phyloP scores from a whole-genome alignment of 768 basidiomycete species.

The Termitomyces titanicus region DNA sequence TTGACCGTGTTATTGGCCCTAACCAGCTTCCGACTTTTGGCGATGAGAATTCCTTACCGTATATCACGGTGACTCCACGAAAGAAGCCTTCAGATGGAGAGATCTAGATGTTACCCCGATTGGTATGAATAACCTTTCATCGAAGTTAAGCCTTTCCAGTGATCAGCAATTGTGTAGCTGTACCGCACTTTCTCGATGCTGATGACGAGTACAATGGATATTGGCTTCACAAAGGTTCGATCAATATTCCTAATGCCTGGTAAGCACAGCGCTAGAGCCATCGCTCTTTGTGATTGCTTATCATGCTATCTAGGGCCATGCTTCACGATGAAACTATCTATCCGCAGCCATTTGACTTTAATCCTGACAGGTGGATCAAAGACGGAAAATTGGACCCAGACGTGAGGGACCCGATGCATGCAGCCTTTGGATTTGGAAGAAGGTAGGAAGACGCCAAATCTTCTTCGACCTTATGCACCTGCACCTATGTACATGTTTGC shows the following conservation, averaged over 20 bases:
- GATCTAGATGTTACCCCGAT: conserved; percentile 23
- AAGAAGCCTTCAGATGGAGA: conserved; percentile 28
- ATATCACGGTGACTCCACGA: conserved; percentile 28
- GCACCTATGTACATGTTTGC: not conserved
- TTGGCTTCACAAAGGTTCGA: not conserved
- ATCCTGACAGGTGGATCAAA: conserved; percentile 34
- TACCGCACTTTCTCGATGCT: conserved; percentile 25
- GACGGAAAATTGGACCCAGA: conserved; percentile 16
- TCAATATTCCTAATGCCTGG: not conserved
- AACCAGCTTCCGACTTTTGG: conserved; percentile 26
- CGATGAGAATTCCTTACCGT: conserved; percentile 25
- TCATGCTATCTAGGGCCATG: conserved; percentile 30
- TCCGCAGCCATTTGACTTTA: conserved; percentile 27
- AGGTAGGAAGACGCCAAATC: conserved; percentile 1
- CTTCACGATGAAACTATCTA: conserved; percentile 27
- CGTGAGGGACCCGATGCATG: conserved; percentile 7
- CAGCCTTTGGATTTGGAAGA: conserved; percentile 20
- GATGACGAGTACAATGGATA: conserved; percentile 33
- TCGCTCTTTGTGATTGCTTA: not conserved
- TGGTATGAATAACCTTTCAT: conserved; percentile 11
- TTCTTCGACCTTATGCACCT: not conserved
- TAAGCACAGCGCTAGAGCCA: not conserved
- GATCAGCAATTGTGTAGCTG: conserved; percentile 14
- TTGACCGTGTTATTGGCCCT: conserved; percentile 25
- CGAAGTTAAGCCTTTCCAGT: not conserved